A percentile compares a stretch with the other conserved stretches of the same genome.
phyloP scores from a whole-genome alignment of 2,329 filamentous ascomycete species.

The Botryotinia narcissicola region DNA sequence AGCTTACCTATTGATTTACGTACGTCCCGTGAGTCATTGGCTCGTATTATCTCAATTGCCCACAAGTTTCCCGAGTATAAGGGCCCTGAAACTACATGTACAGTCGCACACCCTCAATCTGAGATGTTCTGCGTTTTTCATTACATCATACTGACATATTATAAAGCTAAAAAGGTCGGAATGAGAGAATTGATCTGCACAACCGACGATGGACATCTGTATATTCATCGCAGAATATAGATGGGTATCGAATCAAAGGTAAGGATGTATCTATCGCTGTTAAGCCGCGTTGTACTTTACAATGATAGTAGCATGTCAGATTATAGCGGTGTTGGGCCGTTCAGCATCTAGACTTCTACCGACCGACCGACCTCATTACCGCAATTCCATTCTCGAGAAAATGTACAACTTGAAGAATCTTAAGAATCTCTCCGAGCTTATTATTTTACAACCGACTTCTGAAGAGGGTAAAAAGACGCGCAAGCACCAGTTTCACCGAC shows the following conservation, averaged over 20 bases:
- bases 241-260: background rate
- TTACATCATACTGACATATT: background rate
- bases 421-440: background rate
- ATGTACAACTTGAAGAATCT: background rate
- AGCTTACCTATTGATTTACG: background rate
- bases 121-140: background rate
- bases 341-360: background rate
- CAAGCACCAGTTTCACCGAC: background rate
- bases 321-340: background rate
- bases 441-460: background rate
- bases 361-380: background rate
- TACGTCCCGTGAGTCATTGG: background rate
- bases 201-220: background rate
- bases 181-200: background rate
- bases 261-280: background rate
- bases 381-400: background rate
- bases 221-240: background rate
- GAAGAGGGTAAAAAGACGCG: background rate
- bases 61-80: background rate
- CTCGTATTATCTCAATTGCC: background rate
- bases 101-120: background rate
- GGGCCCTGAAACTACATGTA: background rate
- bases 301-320: background rate
- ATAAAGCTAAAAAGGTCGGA: background rate
- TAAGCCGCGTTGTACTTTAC: background rate